Evolutionary conservation across 1,284 basidiomycete genomes (phyloP).

Genomic region (Fomitopsis palustris): DNA sequence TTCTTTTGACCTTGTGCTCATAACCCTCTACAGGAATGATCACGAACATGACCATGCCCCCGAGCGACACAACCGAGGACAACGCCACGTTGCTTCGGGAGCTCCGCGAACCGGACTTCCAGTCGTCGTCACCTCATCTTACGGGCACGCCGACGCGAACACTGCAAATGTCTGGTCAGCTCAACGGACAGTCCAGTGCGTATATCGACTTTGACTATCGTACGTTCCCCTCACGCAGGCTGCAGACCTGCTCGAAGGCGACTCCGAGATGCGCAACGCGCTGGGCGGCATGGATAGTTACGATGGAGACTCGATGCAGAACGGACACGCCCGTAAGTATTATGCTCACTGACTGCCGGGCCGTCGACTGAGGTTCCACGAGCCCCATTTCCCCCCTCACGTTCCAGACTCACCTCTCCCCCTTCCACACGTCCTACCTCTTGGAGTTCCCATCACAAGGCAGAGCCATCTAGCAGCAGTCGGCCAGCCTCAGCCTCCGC

Average conservation of each 20-base stretch:
- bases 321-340: constrained; percentile 16
- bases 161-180: constrained; percentile 54
- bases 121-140: constrained; percentile 40
- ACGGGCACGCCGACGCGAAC: constrained; percentile 56
- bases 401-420: constrained; percentile 1
- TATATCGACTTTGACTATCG: constrained; percentile 7
- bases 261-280: constrained; percentile 72
- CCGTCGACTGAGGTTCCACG: not conserved
- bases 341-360: not conserved
- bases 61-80: constrained; percentile 36
- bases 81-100: constrained; percentile 35
- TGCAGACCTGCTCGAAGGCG: constrained; percentile 64
- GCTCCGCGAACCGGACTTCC: constrained; percentile 31
- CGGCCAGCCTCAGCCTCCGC: constrained; percentile 2
- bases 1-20: not conserved
- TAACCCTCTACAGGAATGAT: constrained; percentile 5
- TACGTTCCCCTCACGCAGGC: not conserved
- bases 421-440: not conserved
- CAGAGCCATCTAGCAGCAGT: not conserved
- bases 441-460: not conserved
- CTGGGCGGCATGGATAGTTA: constrained; percentile 54
- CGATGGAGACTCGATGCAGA: constrained; percentile 29
- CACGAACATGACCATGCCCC: constrained; percentile 23
- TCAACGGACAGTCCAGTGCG: constrained; percentile 58
- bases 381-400: constrained; percentile 22